Evolutionary conservation across 495 filamentous ascomycete genomes (phyloP).

Genomic region (Amniculicola lignicola): DNA sequence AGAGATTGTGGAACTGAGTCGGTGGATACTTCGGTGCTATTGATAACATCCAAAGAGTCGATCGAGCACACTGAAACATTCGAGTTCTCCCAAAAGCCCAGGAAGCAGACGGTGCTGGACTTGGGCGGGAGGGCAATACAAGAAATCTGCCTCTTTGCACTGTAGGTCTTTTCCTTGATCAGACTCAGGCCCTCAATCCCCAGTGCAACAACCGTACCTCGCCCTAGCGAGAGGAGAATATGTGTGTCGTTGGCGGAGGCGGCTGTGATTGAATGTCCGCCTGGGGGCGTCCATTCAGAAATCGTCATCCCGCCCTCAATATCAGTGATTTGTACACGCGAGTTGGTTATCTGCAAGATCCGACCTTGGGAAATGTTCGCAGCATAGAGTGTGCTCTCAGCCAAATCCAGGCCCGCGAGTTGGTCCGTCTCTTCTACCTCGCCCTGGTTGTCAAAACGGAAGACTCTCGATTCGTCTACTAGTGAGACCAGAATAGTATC

Average conservation of each 20-base stretch:
- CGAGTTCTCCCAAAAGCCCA: constrained; percentile 81
- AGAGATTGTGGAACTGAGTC: constrained; percentile 74
- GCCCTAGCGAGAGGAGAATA: constrained; percentile 71
- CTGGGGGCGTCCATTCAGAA: constrained; percentile 60
- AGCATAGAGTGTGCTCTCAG: constrained; percentile 70
- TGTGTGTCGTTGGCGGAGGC: constrained; percentile 68
- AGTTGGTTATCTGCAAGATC: constrained; percentile 75
- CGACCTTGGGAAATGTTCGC: constrained; percentile 58
- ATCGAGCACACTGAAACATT: constrained; percentile 52
- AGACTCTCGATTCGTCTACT: constrained; percentile 77
- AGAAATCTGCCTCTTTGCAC: constrained; percentile 69
- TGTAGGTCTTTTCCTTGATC: constrained; percentile 56
- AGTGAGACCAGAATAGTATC: constrained; percentile 81
- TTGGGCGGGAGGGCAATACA: constrained; percentile 68
- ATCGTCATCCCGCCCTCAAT: constrained; percentile 63
- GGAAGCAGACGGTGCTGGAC: constrained; percentile 57
- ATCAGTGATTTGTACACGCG: constrained; percentile 61
- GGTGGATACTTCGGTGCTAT: constrained; percentile 55
- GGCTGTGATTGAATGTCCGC: constrained; percentile 64
- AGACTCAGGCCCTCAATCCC: constrained; percentile 58
- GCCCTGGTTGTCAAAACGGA: constrained; percentile 68
- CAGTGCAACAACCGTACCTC: constrained; percentile 63
- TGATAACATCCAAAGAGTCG: constrained; percentile 60
- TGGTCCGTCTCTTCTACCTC: constrained; percentile 81
- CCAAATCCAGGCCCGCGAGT: constrained; percentile 66